phyloP scores from a whole-genome alignment of 78 protist species.

The Capsaspora owczarzaki region DNA sequence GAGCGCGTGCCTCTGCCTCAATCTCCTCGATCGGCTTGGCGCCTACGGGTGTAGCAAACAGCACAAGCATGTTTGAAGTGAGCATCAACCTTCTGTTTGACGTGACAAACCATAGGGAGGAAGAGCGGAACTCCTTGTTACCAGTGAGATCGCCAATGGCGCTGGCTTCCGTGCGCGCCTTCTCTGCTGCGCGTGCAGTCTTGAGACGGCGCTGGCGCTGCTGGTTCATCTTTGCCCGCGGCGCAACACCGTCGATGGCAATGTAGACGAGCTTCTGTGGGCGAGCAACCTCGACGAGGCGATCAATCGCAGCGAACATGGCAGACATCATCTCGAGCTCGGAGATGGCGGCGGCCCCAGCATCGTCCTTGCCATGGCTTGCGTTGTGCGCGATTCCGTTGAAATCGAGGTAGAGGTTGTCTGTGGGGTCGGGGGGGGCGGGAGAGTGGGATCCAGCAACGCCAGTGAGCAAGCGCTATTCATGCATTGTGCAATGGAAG shows the following conservation, averaged over 20 bases:
- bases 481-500: not conserved
- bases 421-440: conserved; percentile 19
- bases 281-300: conserved; percentile 80
- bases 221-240: conserved; percentile 95
- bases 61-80: not conserved
- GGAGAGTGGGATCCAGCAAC: not conserved
- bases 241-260: conserved; percentile 90
- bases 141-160: not conserved
- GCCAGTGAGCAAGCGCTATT: not conserved
- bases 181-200: conserved; percentile 64
- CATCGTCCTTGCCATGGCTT: conserved; percentile 76
- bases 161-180: not conserved
- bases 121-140: no score
- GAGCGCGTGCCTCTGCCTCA: not conserved
- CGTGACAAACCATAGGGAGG: not conserved
- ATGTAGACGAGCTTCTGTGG: conserved; percentile 95
- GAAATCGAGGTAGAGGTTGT: conserved; percentile 98
- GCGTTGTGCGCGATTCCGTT: conserved; percentile 98
- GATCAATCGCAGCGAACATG: conserved; percentile 87
- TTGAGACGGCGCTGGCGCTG: conserved; percentile 86
- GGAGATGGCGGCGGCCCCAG: conserved; percentile 19
- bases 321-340: conserved; percentile 78
- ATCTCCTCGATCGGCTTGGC: not conserved
- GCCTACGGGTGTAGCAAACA: not conserved
- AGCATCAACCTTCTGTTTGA: not conserved